Conservation (phyloP, 768 basidiomycete species). For the Boletus tylopilopsis region DNA sequence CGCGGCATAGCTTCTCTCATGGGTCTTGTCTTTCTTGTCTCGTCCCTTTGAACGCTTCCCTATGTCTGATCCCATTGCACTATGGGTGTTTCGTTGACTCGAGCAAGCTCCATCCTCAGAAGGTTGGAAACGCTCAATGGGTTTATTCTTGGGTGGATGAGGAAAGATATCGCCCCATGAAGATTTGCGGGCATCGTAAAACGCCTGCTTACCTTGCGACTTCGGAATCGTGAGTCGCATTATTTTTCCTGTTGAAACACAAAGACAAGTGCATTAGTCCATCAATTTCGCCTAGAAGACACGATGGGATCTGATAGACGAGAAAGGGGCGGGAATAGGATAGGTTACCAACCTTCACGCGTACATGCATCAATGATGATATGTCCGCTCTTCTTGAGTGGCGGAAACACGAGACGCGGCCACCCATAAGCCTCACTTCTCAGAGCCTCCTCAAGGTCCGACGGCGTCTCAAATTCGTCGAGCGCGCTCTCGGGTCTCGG, state of each 20-base stretch:
- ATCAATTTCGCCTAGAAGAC: conserved; percentile 4
- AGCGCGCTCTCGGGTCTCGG: not conserved
- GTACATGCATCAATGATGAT: conserved; percentile 89
- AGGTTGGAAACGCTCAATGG: conserved; percentile 58
- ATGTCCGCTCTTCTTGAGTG: conserved; percentile 88
- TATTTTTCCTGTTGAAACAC: conserved; percentile 62
- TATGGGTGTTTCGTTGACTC: conserved; percentile 25
- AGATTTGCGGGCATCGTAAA: conserved; percentile 92
- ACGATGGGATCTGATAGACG: not conserved
- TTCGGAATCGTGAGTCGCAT: conserved; percentile 89
- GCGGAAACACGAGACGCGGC: conserved; percentile 92
- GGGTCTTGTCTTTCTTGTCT: conserved; percentile 19
- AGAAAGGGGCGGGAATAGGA: conserved; percentile 8
- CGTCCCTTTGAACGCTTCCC: conserved; percentile 44
- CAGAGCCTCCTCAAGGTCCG: conserved; percentile 50
- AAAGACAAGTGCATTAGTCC: not conserved
- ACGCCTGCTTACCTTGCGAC: conserved; percentile 93
- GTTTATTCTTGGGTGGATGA: conserved; percentile 75
- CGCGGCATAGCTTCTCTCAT: conserved; percentile 26
- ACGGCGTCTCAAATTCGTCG: conserved; percentile 16
- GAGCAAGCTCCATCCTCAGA: conserved; percentile 22
- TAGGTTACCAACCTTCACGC: conserved; percentile 54
- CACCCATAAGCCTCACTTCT: conserved; percentile 77
- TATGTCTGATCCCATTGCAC: conserved; percentile 48
- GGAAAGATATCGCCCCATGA: conserved; percentile 96